Evolutionary conservation across 371 early-diverging fungal species (phyloP), one percentile per base, ranked within the genome.

Genomic region (Haplosporangium sp.): DNA sequence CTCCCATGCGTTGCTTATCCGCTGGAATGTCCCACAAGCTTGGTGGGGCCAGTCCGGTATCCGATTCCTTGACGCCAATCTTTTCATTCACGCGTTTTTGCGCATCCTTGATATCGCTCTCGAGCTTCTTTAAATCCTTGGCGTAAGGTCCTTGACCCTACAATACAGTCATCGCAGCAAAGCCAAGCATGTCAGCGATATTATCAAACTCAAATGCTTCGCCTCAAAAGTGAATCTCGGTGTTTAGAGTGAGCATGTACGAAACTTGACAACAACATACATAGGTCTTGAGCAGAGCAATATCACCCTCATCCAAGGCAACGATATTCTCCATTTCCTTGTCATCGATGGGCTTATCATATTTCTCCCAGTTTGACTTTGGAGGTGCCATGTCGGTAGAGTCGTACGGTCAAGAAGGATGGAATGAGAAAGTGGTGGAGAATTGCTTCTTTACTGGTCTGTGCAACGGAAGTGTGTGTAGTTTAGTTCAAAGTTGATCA

Each of bases 1-100:
- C 96, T 69, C 90, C 89, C 92, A 97, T 94, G 69, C 99, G 86
- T 80, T 96, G 96, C 84, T 95, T 97, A 86, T 99, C 99, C 20
- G 96, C 98, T 57, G 96, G 95, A 45, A 99, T 91, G 87, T 99
- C 99, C 99, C 99, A 99, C 63, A 95, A 84, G 81, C 95, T 95
- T 42, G 99, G 99, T 48, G 99, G 99, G 3, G 99, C 99, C 51
- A 99, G 89, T 60, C 99, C 99, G 56, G 99, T 99, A 82, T 99
- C 99, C 23, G 96, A 95, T 87, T 99, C 99, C 88, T 97, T 98
- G 54, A 99, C 97, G 64, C 98, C 95, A 86, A 99, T 95, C 89
- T 95, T 96, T 80, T 98, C 97, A 82, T 97, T 97, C 66, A 99
- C 96, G 53, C 95, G 89, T 84, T 97, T 97, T 81, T 98, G 98